phyloP scores from a whole-genome alignment of 768 basidiomycete genomes.

The Lentinula sp. region DNA sequence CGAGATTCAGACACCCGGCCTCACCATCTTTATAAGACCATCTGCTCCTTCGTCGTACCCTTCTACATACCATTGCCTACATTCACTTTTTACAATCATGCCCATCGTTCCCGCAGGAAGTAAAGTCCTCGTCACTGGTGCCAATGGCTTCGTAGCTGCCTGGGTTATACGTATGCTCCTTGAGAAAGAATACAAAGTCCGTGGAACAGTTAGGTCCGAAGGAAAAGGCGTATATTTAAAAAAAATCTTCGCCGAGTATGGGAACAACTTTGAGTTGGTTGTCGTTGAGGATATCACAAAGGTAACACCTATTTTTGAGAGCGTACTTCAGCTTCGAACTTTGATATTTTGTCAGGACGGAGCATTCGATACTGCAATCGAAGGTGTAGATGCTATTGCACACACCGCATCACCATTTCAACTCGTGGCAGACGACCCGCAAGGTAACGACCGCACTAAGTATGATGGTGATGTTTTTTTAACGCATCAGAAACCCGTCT shows the following conservation, averaged over 20 bases:
- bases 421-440: conserved; percentile 18
- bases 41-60: too few species aligned
- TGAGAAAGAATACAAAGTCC: conserved; percentile 35
- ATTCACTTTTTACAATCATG: not conserved
- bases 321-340: not conserved
- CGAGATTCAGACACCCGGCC: too few species aligned
- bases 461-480: not conserved
- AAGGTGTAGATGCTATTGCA: conserved; percentile 33
- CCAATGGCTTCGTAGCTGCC: conserved; percentile 10
- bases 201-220: conserved; percentile 32
- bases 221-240: conserved; percentile 34
- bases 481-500: not conserved
- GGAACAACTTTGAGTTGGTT: conserved; percentile 24
- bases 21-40: too few species aligned
- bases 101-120: not conserved
- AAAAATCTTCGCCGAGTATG: conserved; percentile 22
- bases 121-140: conserved; percentile 7
- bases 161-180: conserved; percentile 30
- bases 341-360: conserved; percentile 10
- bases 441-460: conserved; percentile 13
- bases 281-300: conserved; percentile 18
- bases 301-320: not conserved
- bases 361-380: conserved; percentile 40
- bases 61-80: too few species aligned
- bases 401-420: conserved; percentile 31